Conservation (phyloP, 2,329 filamentous ascomycete species). For the Balansia obtecta region DNA sequence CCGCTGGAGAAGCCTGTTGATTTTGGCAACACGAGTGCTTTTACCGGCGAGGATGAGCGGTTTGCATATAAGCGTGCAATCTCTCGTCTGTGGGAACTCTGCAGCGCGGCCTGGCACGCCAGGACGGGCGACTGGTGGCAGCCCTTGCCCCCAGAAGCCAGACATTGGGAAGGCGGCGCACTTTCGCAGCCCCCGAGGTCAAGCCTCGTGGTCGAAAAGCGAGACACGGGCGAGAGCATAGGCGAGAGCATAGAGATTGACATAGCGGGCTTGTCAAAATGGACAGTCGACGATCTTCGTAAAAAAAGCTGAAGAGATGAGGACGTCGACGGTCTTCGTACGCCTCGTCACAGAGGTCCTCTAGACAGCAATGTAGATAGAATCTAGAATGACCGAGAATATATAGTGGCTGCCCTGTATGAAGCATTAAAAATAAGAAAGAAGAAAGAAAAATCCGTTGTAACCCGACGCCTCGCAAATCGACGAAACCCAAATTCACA, state of each 20-base stretch:
- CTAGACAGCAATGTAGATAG: too few relatives aligned
- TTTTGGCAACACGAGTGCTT: slow-evolving; percentile 54
- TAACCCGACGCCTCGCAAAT: neutral
- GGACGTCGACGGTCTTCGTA: neutral
- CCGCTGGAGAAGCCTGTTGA: slow-evolving; percentile 33
- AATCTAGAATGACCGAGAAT: too few relatives aligned
- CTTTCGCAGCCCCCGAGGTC: slow-evolving; percentile 13
- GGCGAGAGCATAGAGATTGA: slow-evolving; percentile 23
- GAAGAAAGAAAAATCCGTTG: slow-evolving; percentile 13
- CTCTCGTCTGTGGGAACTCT: slow-evolving; percentile 74
- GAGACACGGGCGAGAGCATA: slow-evolving; percentile 16
- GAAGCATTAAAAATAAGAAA: neutral
- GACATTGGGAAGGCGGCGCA: slow-evolving; percentile 50
- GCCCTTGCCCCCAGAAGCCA: slow-evolving; percentile 48
- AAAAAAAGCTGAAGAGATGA: slow-evolving; percentile 10
- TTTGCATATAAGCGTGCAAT: slow-evolving; percentile 71
- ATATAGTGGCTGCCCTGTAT: too few relatives aligned
- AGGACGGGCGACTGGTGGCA: slow-evolving; percentile 57
- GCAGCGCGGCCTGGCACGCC: slow-evolving; percentile 58
- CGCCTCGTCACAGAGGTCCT: too few relatives aligned
- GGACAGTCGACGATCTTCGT: slow-evolving; percentile 22
- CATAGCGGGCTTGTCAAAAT: slow-evolving; percentile 26
- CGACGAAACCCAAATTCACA: slow-evolving; percentile 28
- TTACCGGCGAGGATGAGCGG: slow-evolving; percentile 70
- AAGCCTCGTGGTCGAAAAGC: neutral